Evolutionary conservation across 148 eudicot genomes (phyloP).

Genomic region (Rhododendron molle): DNA sequence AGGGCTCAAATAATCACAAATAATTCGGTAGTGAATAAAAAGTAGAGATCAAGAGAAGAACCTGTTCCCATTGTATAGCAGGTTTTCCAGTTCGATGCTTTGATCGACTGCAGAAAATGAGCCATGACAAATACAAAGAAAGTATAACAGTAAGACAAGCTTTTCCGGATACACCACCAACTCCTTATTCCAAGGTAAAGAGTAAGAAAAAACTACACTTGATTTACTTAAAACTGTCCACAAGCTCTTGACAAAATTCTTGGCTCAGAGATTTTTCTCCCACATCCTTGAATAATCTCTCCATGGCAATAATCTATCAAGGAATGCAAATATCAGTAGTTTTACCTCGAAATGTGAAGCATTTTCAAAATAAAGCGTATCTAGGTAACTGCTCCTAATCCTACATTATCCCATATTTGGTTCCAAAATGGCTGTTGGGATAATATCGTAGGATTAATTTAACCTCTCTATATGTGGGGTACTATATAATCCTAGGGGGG

Average conservation of each 20-base stretch:
- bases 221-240: constrained; percentile 62
- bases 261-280: constrained; percentile 41
- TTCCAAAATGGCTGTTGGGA: no score
- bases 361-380: background rate
- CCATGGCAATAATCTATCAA: constrained; percentile 62
- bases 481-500: no score
- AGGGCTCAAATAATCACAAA: background rate
- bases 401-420: no score
- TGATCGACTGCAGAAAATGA: constrained; percentile 47
- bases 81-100: constrained; percentile 46
- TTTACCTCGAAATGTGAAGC: background rate
- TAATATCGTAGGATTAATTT: no score
- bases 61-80: constrained; percentile 61
- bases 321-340: background rate
- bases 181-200: background rate
- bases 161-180: background rate
- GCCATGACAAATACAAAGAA: background rate
- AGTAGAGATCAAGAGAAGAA: constrained; percentile 8
- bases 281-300: constrained; percentile 49
- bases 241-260: constrained; percentile 74
- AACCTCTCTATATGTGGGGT: no score
- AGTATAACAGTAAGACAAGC: background rate
- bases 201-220: background rate
- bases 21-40: background rate
- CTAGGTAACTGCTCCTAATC: no score